Conservation (phyloP, 2,329 filamentous ascomycete genomes). For the Pleoardoris graminearum region DNA sequence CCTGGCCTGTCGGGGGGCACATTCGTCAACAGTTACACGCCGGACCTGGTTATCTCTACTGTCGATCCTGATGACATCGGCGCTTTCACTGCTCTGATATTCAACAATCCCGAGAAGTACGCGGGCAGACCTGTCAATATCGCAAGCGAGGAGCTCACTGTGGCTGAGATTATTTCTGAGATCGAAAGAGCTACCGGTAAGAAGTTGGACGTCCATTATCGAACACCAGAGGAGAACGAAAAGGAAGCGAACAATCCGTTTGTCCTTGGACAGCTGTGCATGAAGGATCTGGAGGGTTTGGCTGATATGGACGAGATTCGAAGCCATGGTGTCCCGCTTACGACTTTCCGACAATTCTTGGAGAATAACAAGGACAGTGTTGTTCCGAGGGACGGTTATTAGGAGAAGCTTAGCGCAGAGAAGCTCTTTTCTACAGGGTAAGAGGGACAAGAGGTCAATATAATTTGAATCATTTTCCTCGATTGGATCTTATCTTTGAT, state of each 20-base stretch:
- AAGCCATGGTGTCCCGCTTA: conserved; percentile 48
- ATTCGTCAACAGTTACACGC: conserved; percentile 42
- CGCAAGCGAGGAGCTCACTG: conserved; percentile 47
- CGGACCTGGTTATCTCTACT: conserved; percentile 47
- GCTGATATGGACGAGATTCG: conserved; percentile 40
- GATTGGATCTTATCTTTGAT: no score
- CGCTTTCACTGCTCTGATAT: conserved; percentile 49
- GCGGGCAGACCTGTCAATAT: conserved; percentile 47
- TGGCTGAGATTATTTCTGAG: conserved; percentile 43
- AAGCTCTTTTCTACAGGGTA: no score
- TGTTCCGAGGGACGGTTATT: no score
- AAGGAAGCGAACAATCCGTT: conserved; percentile 44
- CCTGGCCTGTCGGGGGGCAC: conserved; percentile 46
- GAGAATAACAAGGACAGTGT: conserved; percentile 19
- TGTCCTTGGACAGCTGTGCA: conserved; percentile 44
- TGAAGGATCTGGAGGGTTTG: conserved; percentile 43
- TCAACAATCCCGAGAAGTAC: conserved; percentile 50
- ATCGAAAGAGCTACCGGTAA: conserved; percentile 43
- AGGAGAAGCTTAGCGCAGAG: not conserved
- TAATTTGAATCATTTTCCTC: no score
- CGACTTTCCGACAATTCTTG: conserved; percentile 50
- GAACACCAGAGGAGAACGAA: conserved; percentile 49
- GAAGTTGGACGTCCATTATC: conserved; percentile 41
- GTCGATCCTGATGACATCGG: conserved; percentile 56
- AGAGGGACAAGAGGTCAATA: no score